These are phyloP conservation scores for Talaromyces atroroseus DNA, from an alignment of 2,329 filamentous ascomycete species.

Conservation along the genomic window DNA sequence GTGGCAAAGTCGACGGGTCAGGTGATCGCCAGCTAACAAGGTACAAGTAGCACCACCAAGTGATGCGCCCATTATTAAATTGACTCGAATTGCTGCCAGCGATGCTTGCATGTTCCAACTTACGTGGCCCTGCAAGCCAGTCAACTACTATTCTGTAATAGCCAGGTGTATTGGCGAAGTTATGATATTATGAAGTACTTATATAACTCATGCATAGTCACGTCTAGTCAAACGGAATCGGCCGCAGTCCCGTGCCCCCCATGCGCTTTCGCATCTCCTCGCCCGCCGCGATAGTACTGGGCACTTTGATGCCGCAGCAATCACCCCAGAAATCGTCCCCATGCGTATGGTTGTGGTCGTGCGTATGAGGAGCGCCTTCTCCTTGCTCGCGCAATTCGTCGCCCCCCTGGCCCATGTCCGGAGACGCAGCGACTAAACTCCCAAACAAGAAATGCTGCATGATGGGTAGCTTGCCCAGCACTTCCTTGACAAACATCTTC, in stretches of 20 bases:
- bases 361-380: slow-evolving; percentile 59
- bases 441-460: slow-evolving; percentile 99
- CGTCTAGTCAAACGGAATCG: slow-evolving; percentile 43
- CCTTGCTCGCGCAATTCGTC: slow-evolving; percentile 43
- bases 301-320: slow-evolving; percentile 96
- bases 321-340: slow-evolving; percentile 69
- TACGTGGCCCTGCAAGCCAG: neutral
- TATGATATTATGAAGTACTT: no score
- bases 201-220: no score
- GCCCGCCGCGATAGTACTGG: slow-evolving; percentile 84
- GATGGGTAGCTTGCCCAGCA: slow-evolving; percentile 86
- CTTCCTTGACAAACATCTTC: slow-evolving; percentile 92
- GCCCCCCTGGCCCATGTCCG: slow-evolving; percentile 62
- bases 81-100: neutral
- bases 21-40: neutral
- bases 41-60: no score
- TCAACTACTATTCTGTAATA: neutral
- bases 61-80: no score
- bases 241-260: slow-evolving; percentile 59
- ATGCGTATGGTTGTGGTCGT: slow-evolving; percentile 64
- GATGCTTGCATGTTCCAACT: neutral
- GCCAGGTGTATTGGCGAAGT: no score
- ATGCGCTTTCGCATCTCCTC: slow-evolving; percentile 77
- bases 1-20: slow-evolving; percentile 1
- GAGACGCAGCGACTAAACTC: slow-evolving; percentile 69